Conservation (phyloP, 2,329 filamentous ascomycete genomes). For the Thermothelomyces thermophilus region DNA sequence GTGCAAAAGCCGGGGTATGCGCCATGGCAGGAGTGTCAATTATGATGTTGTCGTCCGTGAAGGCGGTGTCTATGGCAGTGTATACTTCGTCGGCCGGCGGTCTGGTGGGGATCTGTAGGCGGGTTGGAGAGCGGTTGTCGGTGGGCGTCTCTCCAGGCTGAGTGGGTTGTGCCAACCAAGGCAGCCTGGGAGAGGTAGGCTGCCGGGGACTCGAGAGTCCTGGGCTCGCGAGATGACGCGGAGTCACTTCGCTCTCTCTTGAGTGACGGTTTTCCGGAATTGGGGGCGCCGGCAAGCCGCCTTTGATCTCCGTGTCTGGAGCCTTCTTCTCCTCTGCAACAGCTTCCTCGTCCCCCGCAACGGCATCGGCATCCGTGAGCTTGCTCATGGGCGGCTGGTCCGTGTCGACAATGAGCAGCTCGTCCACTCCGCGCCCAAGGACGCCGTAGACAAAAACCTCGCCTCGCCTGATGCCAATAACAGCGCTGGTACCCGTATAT, state of each 20-base stretch:
- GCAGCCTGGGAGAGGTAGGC: slow-evolving; percentile 13
- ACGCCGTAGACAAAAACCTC: slow-evolving; percentile 64
- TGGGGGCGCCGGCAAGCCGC: background rate
- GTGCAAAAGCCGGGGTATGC: background rate
- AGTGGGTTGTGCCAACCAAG: slow-evolving; percentile 16
- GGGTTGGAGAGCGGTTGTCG: slow-evolving; percentile 17
- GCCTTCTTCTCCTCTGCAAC: background rate
- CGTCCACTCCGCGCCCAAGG: slow-evolving; percentile 63
- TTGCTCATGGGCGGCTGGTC: slow-evolving; percentile 38
- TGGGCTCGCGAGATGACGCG: background rate
- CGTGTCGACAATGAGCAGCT: slow-evolving; percentile 63
- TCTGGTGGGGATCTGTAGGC: slow-evolving; percentile 16
- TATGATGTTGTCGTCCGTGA: slow-evolving; percentile 19
- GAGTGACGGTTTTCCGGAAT: background rate
- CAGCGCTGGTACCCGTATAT: slow-evolving; percentile 69
- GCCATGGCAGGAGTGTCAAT: slow-evolving; percentile 14
- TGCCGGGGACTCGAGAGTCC: slow-evolving; percentile 1
- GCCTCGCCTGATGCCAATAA: slow-evolving; percentile 59
- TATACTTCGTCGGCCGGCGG: slow-evolving; percentile 11
- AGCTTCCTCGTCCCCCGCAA: slow-evolving; percentile 6
- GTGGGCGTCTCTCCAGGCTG: slow-evolving; percentile 1
- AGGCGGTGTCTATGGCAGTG: slow-evolving; percentile 17
- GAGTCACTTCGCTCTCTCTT: background rate
- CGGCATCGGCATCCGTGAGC: slow-evolving; percentile 32
- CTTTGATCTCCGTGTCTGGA: background rate